Percentiles rank a stretch among this genome's conserved stretches.
These are phyloP conservation scores for Eimeria sp. DNA, from an alignment of 169 alveolate species.

Conservation along the genomic window DNA sequence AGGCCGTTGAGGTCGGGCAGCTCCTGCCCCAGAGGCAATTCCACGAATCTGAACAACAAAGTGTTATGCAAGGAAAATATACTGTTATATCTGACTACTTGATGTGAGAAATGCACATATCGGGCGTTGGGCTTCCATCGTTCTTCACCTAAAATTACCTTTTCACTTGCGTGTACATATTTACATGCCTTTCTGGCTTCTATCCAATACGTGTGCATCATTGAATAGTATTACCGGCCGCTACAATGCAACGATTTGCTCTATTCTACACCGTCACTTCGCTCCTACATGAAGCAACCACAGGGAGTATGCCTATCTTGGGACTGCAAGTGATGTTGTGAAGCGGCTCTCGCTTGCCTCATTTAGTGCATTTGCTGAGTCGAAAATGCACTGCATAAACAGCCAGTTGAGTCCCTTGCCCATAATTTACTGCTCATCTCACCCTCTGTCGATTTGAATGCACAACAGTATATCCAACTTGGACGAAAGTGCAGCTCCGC, in stretches of 20 bases:
- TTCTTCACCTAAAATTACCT: neutral
- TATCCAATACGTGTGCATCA: neutral
- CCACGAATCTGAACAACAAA: constrained; percentile 53
- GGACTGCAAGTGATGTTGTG: neutral
- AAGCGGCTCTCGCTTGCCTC: neutral
- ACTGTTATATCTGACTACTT: neutral
- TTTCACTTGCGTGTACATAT: neutral
- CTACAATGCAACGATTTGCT: neutral
- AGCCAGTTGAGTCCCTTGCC: neutral
- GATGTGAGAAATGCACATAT: too few species aligned
- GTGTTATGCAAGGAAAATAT: neutral
- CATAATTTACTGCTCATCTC: neutral
- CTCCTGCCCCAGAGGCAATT: constrained; percentile 79
- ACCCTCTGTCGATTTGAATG: constrained; percentile 81
- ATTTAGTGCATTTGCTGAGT: neutral
- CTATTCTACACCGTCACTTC: neutral
- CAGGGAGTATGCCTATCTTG: neutral
- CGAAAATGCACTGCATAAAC: neutral
- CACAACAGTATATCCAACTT: constrained; percentile 70
- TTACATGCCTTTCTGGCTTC: neutral
- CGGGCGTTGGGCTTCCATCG: neutral
- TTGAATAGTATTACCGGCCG: neutral
- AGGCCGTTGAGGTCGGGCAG: constrained; percentile 73
- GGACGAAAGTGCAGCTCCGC: constrained; percentile 10
- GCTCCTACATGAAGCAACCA: neutral